A percentile compares a stretch with the other conserved stretches of the same genome.
phyloP scores from a whole-genome alignment of 768 basidiomycete species.

The Calocera cornea region DNA sequence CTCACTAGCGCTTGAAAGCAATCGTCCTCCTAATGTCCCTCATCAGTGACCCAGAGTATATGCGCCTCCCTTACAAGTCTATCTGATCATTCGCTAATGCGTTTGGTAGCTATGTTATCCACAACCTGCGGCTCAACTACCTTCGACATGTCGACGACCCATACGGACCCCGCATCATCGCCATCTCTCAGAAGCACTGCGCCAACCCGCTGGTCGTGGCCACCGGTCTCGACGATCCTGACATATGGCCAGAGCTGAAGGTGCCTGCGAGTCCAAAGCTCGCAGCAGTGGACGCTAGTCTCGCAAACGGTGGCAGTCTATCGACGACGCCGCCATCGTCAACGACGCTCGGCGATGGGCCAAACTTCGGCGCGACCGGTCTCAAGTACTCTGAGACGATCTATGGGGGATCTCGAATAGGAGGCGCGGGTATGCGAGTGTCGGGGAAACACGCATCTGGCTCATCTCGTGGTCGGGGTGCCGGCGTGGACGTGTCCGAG shows the following conservation, averaged over 20 bases:
- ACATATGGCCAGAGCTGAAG: conserved; percentile 75
- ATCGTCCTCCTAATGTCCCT: conserved; percentile 35
- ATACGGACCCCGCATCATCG: conserved; percentile 67
- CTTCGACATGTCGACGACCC: conserved; percentile 81
- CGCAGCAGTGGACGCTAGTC: conserved; percentile 25
- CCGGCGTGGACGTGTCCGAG: neutral
- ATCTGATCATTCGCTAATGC: neutral
- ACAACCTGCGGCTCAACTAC: conserved; percentile 71
- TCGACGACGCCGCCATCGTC: neutral
- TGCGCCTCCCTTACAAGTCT: neutral
- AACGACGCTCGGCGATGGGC: conserved; percentile 5
- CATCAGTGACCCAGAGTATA: conserved; percentile 50
- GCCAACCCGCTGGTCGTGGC: conserved; percentile 75
- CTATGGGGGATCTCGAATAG: conserved; percentile 53
- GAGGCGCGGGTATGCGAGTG: conserved; percentile 65
- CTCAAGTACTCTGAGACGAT: conserved; percentile 84
- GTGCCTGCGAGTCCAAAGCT: conserved; percentile 56
- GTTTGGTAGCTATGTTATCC: conserved; percentile 51
- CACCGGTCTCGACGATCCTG: conserved; percentile 60
- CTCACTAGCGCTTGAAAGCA: neutral
- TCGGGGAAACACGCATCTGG: conserved; percentile 45
- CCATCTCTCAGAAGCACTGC: conserved; percentile 60
- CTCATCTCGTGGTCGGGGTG: neutral
- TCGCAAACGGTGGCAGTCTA: conserved; percentile 2
- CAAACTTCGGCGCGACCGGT: conserved; percentile 29